phyloP scores from a whole-genome alignment of 2,329 filamentous ascomycete species.

The Nothophoma quercina region DNA sequence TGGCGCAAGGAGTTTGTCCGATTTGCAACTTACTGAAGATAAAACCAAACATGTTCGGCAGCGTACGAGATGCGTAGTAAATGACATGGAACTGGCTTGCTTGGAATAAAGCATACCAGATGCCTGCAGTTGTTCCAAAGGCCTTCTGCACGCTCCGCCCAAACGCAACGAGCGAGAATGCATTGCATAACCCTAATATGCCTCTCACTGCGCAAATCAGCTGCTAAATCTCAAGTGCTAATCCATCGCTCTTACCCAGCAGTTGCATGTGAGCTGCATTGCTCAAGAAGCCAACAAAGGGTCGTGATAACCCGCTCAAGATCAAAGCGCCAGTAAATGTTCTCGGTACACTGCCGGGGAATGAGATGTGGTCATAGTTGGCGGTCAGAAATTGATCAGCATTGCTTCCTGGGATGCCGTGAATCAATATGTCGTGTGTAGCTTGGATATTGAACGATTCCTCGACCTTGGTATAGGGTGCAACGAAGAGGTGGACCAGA shows the following conservation, averaged over 20 bases:
- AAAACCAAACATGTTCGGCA: constrained; percentile 98
- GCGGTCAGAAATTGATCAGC: constrained; percentile 62
- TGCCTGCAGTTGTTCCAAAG: constrained; percentile 72
- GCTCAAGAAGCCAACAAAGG: constrained; percentile 65
- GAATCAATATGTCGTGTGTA: constrained; percentile 83
- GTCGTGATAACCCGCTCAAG: constrained; percentile 75
- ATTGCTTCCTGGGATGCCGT: constrained; percentile 73
- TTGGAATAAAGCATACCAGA: constrained; percentile 83
- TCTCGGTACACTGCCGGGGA: constrained; percentile 89
- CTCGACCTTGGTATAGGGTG: constrained; percentile 96
- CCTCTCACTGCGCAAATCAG: constrained; percentile 65
- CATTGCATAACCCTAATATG: constrained; percentile 81
- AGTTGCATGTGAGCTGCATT: constrained; percentile 65
- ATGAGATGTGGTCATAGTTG: constrained; percentile 87
- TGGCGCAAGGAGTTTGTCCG: background rate
- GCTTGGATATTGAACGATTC: constrained; percentile 99
- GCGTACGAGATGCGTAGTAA: constrained; percentile 88
- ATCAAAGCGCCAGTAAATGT: constrained; percentile 85
- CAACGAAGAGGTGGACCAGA: constrained; percentile 72
- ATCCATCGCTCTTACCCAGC: constrained; percentile 54
- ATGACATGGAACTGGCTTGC: constrained; percentile 89
- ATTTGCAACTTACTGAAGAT: constrained; percentile 69
- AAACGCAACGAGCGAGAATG: constrained; percentile 71
- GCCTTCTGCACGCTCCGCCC: constrained; percentile 67
- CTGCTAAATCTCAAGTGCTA: background rate